Conservation (phyloP, 2,329 filamentous ascomycete genomes). For the Epichloe gansuensis region DNA sequence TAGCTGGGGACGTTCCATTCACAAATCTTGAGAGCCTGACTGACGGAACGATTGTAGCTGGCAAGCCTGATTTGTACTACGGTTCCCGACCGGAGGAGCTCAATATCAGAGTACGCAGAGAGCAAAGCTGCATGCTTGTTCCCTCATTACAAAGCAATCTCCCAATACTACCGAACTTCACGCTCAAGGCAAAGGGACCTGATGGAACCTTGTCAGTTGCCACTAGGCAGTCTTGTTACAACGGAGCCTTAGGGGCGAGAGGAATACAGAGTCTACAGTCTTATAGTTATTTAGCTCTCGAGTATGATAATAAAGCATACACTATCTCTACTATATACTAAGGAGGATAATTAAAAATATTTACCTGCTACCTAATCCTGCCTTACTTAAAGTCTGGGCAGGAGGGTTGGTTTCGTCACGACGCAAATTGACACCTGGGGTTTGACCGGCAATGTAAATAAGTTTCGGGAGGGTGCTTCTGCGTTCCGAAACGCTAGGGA, state of each 20-base stretch:
- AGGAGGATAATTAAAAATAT: slow-evolving; percentile 1
- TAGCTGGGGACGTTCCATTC: too few species aligned
- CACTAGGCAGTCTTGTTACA: slow-evolving; percentile 17
- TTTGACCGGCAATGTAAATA: neutral
- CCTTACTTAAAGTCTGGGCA: neutral
- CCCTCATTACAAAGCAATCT: too few species aligned
- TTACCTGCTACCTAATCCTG: neutral
- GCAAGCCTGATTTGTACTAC: too few species aligned
- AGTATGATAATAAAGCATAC: slow-evolving; percentile 4
- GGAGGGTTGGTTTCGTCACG: neutral
- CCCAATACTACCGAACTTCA: too few species aligned
- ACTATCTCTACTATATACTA: neutral
- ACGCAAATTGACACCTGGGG: neutral
- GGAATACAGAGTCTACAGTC: slow-evolving; percentile 21
- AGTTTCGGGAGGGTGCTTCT: neutral
- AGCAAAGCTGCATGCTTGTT: too few species aligned
- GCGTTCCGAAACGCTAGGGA: slow-evolving; percentile 2
- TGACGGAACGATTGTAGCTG: too few species aligned
- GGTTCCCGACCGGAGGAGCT: too few species aligned
- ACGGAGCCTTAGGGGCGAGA: slow-evolving; percentile 24
- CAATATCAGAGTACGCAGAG: too few species aligned
- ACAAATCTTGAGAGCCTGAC: too few species aligned
- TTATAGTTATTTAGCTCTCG: slow-evolving; percentile 9
- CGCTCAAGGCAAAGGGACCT: too few species aligned
- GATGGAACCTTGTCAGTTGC: too few species aligned